Evolutionary conservation across 2,329 filamentous ascomycete species (phyloP), one percentile per base, ranked within the genome.

Genomic region (Colletotrichum caudatum): DNA sequence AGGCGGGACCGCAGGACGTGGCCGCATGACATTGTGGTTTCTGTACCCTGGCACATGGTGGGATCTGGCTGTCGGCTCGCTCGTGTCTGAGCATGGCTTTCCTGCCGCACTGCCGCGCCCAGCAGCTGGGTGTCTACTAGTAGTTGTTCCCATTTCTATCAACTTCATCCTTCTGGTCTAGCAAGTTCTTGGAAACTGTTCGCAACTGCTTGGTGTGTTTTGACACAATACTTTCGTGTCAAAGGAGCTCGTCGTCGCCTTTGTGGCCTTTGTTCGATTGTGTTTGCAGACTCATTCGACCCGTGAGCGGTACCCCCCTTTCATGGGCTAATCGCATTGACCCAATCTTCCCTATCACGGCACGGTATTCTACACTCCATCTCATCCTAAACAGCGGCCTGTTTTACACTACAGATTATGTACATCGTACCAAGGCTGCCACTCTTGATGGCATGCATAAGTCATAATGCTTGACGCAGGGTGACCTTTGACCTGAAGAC

Each of bases 1-100:
- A 75, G 73, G n/a, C 44, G 65, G 60, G 74, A 66, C 29, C 64
- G 66, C 16, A 78, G 71, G 33, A 59, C 26, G 61, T 79, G 78
- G 20, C 76, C 76, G 68, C 78, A 79, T 57, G 74, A 60, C 75
- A 77, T 76, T 41, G 75, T 64, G 8, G 73, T 74, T 59, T 75
- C 69, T 8, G 64, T 76, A 18, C 72, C 76, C 23, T 41, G 56
- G 37, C 77, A 78, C 78, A 80, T 80, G 1, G 37, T 73, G 16
- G 29, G 37, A 60, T 20, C 51, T 33, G 46, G 1, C 16, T 23
- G 46, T 33, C 50, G 14, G n/a, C 23, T 33, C 5, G 20, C 53
- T 11, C 18, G 29, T 29, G 8, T 2, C 14, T 59, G 20, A 3
- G 0, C 23, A 58, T 35, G 51, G 14, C 8, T 8, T 2, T 4